Evolutionary conservation across 306 rosid genomes (phyloP), one percentile per base, ranked within the genome.

Genomic region (Oxytropis ochrocephala): DNA sequence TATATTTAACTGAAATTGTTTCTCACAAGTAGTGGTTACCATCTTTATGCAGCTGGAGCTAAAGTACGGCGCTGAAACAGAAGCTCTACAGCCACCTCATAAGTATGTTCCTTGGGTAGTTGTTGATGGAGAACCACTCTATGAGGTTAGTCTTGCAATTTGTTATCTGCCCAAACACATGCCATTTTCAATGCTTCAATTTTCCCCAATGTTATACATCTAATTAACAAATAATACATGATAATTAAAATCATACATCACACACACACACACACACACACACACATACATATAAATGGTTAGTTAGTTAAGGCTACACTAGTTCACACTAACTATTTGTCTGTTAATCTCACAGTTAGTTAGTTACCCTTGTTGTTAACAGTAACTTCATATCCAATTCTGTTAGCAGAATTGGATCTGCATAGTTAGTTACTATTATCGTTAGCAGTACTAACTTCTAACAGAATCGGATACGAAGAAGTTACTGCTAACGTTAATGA

Each of bases 61-160:
- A 41, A 72, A 74, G 53, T 88, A 84, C 75, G 97, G 85, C 57
- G 86, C 84, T 60, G 85, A 88, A 78, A 94, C 97, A 33, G 43
- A 74, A 62, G 77, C 76, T 49, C 89, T 94, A 42, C 77, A 83
- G 67, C 99, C 99, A 67, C 96, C 97, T 46, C 99, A 94, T 64
- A 12, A 43, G 72, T 88, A 85, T 54, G 97, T 91, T 41, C 99
- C 99, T 3, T 90, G 96, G 97, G 96, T 91, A 43, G 92, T 91
- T 73, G 95, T 94, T 13, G 79, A 91, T 79, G 99, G 96, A 63
- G 59, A 85, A 48, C 96, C 99, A 44, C 86, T 94, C 44, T 87
- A 87, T 11, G 96, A 91, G 92, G 96, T 91, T 49, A 69, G 89
- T 88, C 77, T 61, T 73, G 67, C 3, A 24, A 24, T 24, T 24